Evolutionary conservation across 441 rosid species (phyloP), one percentile per base, ranked within the genome.

Genomic region (Populus tomentosa): DNA sequence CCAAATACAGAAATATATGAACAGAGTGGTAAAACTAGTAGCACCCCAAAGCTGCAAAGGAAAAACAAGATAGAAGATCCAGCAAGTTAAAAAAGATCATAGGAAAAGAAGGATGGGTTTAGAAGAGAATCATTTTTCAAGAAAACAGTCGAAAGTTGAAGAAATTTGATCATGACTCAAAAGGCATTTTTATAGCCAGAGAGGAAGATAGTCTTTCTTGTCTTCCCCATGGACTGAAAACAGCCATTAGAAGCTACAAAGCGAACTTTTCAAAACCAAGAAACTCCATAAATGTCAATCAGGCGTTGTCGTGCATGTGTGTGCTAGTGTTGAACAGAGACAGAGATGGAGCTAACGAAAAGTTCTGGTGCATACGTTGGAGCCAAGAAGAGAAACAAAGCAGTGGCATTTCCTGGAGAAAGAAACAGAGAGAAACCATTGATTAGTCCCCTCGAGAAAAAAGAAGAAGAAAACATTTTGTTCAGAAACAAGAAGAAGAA

Each of bases 351-450:
- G 77, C n/a, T 30, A 56, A n/a, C 14, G 68, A 26, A 24, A 10
- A 21, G 23, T 23, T 21, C 65, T 7, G 50, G 38, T 24, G 63
- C 85, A 64, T 88, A 95, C 99, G 84, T 77, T 35, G 99, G 98
- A 68, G 98, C 78, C 87, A 95, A 83, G 91, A 93, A 95, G 69
- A 95, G 97, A 85, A 95, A 95, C 83, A 92, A 78, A 79, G 95
- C 98, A 71, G 98, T 88, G 24, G 92, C 94, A 84, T 95, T 95
- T 78, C 99, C 99, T 95, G 10, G 67, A 63, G 73, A 56, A 70
- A 70, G 56, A 50, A 32, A 79, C 62, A 20, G 32, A 16, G 32
- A 69, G 40, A 65, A 65, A 67, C 67, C 32, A 42, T 10, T 24
- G 30, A 61, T 61, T 9, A 61, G 14, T 61, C 28, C 28, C 65